phyloP scores from a whole-genome alignment of 352 stramenopile genomes.

The Phytophthora ohioensis region DNA sequence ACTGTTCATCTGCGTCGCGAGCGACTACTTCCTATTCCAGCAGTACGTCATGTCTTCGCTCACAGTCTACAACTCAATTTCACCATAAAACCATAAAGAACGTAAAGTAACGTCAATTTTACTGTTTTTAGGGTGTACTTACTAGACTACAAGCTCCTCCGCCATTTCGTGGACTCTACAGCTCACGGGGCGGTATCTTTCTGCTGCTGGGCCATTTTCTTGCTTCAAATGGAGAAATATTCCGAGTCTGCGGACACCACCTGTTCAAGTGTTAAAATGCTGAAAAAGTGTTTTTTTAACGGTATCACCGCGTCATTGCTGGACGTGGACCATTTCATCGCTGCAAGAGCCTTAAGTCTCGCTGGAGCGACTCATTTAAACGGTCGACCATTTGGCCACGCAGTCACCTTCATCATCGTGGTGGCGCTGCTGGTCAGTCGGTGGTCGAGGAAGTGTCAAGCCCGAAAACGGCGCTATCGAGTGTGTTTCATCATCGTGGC shows the following conservation, averaged over 20 bases:
- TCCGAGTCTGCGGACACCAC: conserved; percentile 11
- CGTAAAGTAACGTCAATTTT: conserved; percentile 12
- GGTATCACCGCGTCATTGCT: conserved; percentile 54
- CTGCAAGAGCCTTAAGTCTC: conserved; percentile 62
- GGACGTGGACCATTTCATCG: conserved; percentile 82
- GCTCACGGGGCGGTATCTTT: conserved; percentile 65
- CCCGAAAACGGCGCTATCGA: conserved; percentile 36
- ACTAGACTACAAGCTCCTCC: conserved; percentile 49
- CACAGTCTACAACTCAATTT: neutral
- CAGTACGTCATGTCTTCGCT: conserved; percentile 42
- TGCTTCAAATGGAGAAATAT: conserved; percentile 46
- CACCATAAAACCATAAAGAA: neutral
- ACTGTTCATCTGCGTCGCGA: conserved; percentile 54
- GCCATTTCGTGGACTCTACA: conserved; percentile 70
- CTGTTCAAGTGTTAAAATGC: conserved; percentile 25
- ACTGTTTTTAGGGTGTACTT: conserved; percentile 33
- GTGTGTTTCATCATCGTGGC: conserved; percentile 66
- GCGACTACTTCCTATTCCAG: conserved; percentile 69
- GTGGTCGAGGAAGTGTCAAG: conserved; percentile 36
- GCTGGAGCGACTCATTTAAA: conserved; percentile 64
- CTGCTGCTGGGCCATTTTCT: conserved; percentile 69
- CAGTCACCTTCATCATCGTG: conserved; percentile 72
- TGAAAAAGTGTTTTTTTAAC: conserved; percentile 55
- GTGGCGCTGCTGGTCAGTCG: conserved; percentile 50
- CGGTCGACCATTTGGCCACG: conserved; percentile 69